These are phyloP conservation scores for Benincasa hispida DNA, from an alignment of 306 rosid genomes.

Conservation along the genomic window DNA sequence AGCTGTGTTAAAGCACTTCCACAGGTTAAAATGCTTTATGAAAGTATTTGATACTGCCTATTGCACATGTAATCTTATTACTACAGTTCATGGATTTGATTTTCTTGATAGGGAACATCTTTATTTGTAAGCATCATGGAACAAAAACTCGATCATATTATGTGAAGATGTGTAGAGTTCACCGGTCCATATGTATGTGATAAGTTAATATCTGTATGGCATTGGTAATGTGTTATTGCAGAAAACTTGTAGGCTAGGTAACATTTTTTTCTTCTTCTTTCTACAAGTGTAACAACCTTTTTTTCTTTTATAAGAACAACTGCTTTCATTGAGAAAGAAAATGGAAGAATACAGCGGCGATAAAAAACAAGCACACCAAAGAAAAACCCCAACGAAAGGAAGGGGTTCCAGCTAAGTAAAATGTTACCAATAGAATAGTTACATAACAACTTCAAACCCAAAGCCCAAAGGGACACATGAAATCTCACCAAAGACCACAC, in stretches of 20 bases:
- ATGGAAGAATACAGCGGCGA: no score
- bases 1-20: conserved; percentile 99
- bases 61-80: background rate
- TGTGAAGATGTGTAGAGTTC: background rate
- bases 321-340: no score
- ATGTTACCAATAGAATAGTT: no score
- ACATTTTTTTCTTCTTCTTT: background rate
- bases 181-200: background rate
- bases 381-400: no score
- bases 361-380: no score
- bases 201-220: background rate
- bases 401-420: no score
- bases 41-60: no score
- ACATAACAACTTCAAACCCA: no score
- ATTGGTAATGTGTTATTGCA: background rate
- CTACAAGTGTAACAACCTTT: background rate
- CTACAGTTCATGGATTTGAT: background rate
- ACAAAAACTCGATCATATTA: background rate
- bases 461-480: no score
- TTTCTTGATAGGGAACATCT: background rate
- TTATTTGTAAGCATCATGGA: background rate
- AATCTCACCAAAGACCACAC: no score
- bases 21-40: conserved; percentile 46
- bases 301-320: no score
- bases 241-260: background rate